phyloP scores from a whole-genome alignment of 345 rosid species.

The Zanthoxylum bungeanum region DNA sequence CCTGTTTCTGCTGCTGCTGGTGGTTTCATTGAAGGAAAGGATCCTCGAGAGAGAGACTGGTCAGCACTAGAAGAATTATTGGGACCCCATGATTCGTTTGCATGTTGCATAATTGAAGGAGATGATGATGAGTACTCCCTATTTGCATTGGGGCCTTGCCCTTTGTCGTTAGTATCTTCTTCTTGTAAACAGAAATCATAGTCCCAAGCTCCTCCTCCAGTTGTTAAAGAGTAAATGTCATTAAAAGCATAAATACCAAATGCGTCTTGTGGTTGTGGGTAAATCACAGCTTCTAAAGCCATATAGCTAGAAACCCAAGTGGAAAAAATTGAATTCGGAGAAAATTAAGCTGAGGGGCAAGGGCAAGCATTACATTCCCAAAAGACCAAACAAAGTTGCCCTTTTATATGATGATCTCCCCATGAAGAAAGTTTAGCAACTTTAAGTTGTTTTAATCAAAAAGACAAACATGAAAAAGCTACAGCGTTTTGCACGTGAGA shows the following conservation, averaged over 20 bases:
- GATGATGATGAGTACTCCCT: conserved; percentile 32
- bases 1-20: conserved; percentile 15
- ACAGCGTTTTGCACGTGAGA: conserved; percentile 54
- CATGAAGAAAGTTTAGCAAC: conserved; percentile 14
- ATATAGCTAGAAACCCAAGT: conserved; percentile 24
- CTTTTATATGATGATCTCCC: conserved; percentile 19
- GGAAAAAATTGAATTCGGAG: neutral
- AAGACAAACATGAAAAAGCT: conserved; percentile 13
- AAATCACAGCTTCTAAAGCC: conserved; percentile 66
- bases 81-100: conserved; percentile 28
- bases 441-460: conserved; percentile 24
- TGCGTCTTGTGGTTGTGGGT: conserved; percentile 58
- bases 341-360: neutral
- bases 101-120: conserved; percentile 29
- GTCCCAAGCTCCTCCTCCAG: conserved; percentile 23
- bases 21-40: neutral
- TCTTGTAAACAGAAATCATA: conserved; percentile 32
- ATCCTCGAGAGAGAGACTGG: conserved; percentile 7
- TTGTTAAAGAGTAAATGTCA: conserved; percentile 26
- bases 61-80: conserved; percentile 37
- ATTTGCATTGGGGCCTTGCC: conserved; percentile 23
- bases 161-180: conserved; percentile 35
- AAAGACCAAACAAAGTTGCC: conserved; percentile 31
- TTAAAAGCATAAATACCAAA: conserved; percentile 36
- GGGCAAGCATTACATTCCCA: conserved; percentile 16